Base-by-base conservation (phyloP, 345 rosid genomes). In the Moricandia arvensis region DNA sequence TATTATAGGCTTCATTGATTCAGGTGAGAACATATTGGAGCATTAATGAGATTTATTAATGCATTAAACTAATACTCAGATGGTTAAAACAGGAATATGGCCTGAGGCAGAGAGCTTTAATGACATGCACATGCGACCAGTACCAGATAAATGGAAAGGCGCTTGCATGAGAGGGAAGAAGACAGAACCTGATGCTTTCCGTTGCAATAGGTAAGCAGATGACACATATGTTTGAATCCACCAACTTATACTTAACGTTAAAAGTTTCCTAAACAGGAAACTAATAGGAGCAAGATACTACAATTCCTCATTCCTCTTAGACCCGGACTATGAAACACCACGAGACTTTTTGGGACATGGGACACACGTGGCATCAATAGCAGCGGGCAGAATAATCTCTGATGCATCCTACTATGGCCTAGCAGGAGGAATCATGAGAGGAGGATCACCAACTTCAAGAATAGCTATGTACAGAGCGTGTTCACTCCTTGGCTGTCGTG, bases 341-440 rank as follows among this genome's bases (percentile, higher is more conserved):
- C 38, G 73, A 60, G 79, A 75, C 55, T 75, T 59, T 16, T 26
- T 68, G 67, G 79, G 79, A n/a, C 79, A 75, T 13, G 68, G 79
- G 30, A 68, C 79, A 60, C 79, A 75, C 34, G 73, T 75, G 68
- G 79, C 68, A 59, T 75, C 79, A 15, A 75, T 67, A 67, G 79
- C 79, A 59, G 79, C 79, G 24, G 79, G 79, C 54, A 1, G 33
- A 11, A 47, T 59, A 47, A 67, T 75, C 21, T 67, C 79, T 59
- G 68, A 75, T 47, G 68, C 79, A 59, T 75, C 79, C 54, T 75
- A 67, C 79, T 75, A 67, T 7, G 79, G 79, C 9, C 27, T 75
- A 7, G 79, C 79, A 67, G 45, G 68, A 4, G 79, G 79, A n/a
- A 75, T 15, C 67, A 75, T 75, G 79, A 75, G 79, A 75, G 79